Conservation (phyloP, 805 yeast species). For the Metschnikowia baotianmanensis region DNA sequence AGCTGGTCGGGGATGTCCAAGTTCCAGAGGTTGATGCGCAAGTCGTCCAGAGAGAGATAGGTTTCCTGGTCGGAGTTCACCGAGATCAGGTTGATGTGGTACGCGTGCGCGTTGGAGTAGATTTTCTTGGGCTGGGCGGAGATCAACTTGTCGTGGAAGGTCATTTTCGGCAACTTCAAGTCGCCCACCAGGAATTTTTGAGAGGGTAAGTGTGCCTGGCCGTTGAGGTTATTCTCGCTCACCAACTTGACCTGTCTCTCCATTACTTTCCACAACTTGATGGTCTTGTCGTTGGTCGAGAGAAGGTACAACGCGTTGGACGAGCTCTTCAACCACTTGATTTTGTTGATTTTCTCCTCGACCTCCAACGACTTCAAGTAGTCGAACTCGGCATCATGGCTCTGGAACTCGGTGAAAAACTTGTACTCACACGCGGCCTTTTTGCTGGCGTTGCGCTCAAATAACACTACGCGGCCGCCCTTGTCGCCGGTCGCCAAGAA, state of each 20-base stretch:
- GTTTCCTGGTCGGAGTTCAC: slow-evolving; percentile 96
- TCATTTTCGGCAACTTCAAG: slow-evolving; percentile 79
- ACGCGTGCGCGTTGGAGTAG: slow-evolving; percentile 95
- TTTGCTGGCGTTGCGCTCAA: slow-evolving; percentile 78
- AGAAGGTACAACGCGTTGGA: slow-evolving; percentile 88
- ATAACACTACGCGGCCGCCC: slow-evolving; percentile 96
- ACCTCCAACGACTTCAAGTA: slow-evolving; percentile 93
- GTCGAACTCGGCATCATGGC: slow-evolving; percentile 98
- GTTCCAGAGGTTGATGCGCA: slow-evolving; percentile 95
- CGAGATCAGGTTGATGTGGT: slow-evolving; percentile 94
- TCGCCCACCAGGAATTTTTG: slow-evolving; percentile 32
- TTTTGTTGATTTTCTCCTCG: slow-evolving; percentile 96
- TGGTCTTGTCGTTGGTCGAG: slow-evolving; percentile 96
- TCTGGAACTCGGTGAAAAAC: slow-evolving; percentile 94
- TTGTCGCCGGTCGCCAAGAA: slow-evolving; percentile 97
- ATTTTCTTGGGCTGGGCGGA: slow-evolving; percentile 92
- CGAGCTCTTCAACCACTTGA: slow-evolving; percentile 89
- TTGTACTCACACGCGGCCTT: slow-evolving; percentile 78
- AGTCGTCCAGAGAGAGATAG: slow-evolving; percentile 86
- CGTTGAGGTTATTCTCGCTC: slow-evolving; percentile 74
- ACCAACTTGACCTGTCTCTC: slow-evolving; percentile 91
- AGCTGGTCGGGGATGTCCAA: slow-evolving; percentile 90
- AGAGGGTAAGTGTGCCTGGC: slow-evolving; percentile 22
- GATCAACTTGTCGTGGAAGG: slow-evolving; percentile 92
- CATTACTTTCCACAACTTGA: slow-evolving; percentile 93